Evolutionary conservation across 1,139 yeast species (phyloP), one percentile per base, ranked within the genome.

Genomic region (Magnusiomyces clavatus): DNA sequence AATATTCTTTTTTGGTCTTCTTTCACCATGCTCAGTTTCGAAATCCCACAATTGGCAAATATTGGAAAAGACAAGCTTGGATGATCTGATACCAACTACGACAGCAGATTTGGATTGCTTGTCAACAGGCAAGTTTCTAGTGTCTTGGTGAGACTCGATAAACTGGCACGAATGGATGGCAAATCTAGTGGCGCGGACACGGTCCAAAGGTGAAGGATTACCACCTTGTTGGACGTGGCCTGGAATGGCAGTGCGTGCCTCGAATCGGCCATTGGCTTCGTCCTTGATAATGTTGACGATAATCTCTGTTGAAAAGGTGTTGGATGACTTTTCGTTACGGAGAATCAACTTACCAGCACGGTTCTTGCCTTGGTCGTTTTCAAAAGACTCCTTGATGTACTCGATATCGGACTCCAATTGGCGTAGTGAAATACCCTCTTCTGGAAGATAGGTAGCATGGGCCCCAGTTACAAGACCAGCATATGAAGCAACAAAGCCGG

Each of bases 181-280:
- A 68, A 84, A 83, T 67, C 97, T 79, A 13, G 95, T 85, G 14
- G 96, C 96, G 57, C 92, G 79, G 19, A 90, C 86, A 70, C 97
- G 82, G 69, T 92, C 98, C 69, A 89, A 86, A 6, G 97, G 88
- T 2, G 97, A 86, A 42, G 98, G 98, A 51, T 82, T 80, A 55
- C 95, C 96, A 69, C 98, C 98, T 71, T 92, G 98, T 75, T 92
- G 98, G 51, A 89, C 95, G 66, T 92, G 98, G 34, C 98, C 98
- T 12, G 98, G 98, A 52, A 90, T 83, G 14, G 98, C 98, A 3
- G 96, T 89, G 69, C 95, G 84, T 17, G 95, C 86, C 64, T 90
- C 97, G 65, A 89, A 92, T 57, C 77, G 76, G 49, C 86, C 84
- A 49, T 78, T 73, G 43, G 89, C 80, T 62, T 88, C 92, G 58